These are phyloP conservation scores for Thielaviopsis cerberus DNA, from an alignment of 2,329 filamentous ascomycete genomes.

Conservation along the genomic window DNA sequence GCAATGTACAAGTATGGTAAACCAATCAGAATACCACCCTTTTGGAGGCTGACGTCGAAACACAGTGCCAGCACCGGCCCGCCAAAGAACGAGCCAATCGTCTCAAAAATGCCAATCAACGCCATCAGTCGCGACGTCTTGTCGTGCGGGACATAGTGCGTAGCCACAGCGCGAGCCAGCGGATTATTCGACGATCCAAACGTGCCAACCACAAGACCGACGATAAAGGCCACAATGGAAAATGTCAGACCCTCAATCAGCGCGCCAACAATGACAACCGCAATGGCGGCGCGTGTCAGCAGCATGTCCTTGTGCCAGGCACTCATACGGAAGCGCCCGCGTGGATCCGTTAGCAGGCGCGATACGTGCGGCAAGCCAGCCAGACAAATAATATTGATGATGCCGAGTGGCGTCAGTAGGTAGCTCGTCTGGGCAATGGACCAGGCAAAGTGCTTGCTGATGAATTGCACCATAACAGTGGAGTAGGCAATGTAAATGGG, in stretches of 20 bases:
- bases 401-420: conserved; percentile 23
- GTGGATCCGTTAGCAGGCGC: conserved; percentile 15
- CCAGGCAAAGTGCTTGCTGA: conserved; percentile 28
- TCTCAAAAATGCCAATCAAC: conserved; percentile 23
- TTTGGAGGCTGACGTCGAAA: conserved; percentile 21
- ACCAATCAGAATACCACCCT: conserved; percentile 21
- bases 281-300: conserved; percentile 19
- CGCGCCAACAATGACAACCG: conserved; percentile 18
- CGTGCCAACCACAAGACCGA: conserved; percentile 21
- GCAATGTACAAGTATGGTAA: conserved; percentile 24
- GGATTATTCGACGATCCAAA: conserved; percentile 23
- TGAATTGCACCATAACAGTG: conserved; percentile 22
- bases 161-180: conserved; percentile 23
- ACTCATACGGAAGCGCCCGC: conserved; percentile 18
- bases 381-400: conserved; percentile 23
- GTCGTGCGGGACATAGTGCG: conserved; percentile 21
- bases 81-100: conserved; percentile 23
- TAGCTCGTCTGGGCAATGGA: conserved; percentile 24
- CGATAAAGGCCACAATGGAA: conserved; percentile 19
- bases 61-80: conserved; percentile 23
- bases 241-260: conserved; percentile 20
- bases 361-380: conserved; percentile 21
- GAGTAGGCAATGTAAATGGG: conserved; percentile 21
- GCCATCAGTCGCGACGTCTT: conserved; percentile 25
- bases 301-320: conserved; percentile 22